Percentiles rank a stretch among this genome's conserved stretches.
Evolutionary conservation across 1,284 basidiomycete genomes (phyloP).

Genomic region (Leccinum solheimii): DNA sequence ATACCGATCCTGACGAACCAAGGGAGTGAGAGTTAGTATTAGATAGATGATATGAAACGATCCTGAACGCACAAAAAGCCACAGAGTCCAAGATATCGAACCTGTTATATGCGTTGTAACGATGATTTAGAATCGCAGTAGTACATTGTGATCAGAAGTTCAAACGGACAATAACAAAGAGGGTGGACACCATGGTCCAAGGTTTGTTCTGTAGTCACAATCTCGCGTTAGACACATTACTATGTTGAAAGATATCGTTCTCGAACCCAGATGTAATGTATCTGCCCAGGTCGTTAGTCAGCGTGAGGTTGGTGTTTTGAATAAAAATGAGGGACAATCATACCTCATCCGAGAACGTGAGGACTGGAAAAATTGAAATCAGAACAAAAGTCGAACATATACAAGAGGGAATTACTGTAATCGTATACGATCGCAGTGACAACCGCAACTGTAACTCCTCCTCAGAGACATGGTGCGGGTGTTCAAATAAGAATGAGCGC

Average conservation of each 20-base stretch:
- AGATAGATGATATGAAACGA: not conserved
- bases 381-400: not conserved
- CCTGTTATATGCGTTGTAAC: no score
- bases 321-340: not conserved
- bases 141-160: not conserved
- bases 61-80: not conserved
- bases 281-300: not conserved
- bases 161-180: not conserved
- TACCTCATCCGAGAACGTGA: not conserved
- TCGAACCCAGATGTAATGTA: not conserved
- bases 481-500: no score
- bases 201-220: not conserved
- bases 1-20: not conserved
- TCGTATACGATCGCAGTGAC: not conserved
- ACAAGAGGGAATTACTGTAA: not conserved
- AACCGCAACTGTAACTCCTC: not conserved
- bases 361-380: not conserved
- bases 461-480: not conserved
- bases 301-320: not conserved
- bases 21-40: not conserved
- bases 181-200: not conserved
- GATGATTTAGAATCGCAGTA: no score
- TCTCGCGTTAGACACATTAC: not conserved
- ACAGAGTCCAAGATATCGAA: no score
- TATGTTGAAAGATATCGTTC: not conserved